Percentiles rank a stretch among this genome's conserved stretches.
Conservation (phyloP, 345 rosid genomes). For the Brassica rapa region DNA sequence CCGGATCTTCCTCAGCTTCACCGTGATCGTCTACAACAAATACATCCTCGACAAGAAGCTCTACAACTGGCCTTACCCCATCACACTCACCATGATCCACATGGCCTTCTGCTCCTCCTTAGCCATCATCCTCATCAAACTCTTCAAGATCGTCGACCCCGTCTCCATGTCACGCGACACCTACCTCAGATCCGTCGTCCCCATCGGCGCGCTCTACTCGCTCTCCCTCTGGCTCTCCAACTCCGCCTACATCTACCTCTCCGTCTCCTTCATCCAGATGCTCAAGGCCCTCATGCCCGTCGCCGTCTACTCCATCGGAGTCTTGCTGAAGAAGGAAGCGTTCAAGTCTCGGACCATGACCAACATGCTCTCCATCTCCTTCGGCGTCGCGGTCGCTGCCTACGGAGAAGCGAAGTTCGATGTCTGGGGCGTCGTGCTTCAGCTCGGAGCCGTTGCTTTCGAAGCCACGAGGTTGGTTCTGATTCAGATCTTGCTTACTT, state of each 20-base stretch:
- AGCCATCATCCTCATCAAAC: constrained; percentile 80
- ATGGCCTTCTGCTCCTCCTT: constrained; percentile 87
- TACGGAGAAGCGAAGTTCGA: constrained; percentile 96
- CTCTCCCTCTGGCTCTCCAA: too few relatives aligned
- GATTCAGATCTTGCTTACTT: constrained; percentile 86
- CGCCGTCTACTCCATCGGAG: constrained; percentile 54
- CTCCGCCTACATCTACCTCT: too few relatives aligned
- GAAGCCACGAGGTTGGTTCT: constrained; percentile 89
- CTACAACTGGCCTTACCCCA: constrained; percentile 96
- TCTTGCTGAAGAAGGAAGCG: constrained; percentile 59
- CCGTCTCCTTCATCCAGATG: too few relatives aligned
- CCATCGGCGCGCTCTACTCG: too few relatives aligned
- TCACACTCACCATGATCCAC: constrained; percentile 95
- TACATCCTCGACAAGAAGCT: constrained; percentile 46
- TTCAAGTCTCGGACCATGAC: constrained; percentile 73
- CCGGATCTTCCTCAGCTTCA: constrained; percentile 98
- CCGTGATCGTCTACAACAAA: constrained; percentile 11
- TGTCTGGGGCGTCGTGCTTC: constrained; percentile 73
- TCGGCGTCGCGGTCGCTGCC: constrained; percentile 57
- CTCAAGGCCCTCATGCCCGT: too few relatives aligned
- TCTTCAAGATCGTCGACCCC: constrained; percentile 48
- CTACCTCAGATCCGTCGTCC: too few relatives aligned
- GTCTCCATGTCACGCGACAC: too few relatives aligned
- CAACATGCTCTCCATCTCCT: constrained; percentile 53
- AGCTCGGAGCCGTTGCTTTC: constrained; percentile 86